Conservation (phyloP, 2,329 filamentous ascomycete species). For the Lojkania enalia region DNA sequence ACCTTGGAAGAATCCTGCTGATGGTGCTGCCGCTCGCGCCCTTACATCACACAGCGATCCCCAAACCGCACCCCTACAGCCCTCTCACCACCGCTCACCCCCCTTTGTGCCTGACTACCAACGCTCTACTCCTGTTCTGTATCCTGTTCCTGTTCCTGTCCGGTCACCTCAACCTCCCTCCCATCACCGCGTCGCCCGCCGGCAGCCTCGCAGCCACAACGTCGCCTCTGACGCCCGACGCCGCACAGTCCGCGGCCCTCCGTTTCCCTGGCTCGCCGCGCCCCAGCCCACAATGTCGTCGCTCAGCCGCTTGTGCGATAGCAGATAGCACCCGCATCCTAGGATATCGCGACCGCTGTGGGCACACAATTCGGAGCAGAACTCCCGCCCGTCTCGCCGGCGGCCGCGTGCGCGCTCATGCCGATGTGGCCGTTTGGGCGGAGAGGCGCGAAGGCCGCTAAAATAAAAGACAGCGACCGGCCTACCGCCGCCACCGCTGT, state of each 20-base stretch:
- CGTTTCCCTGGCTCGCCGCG: not conserved
- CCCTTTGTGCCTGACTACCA: not conserved
- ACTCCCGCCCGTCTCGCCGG: slow-evolving; percentile 8
- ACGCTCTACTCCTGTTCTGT: too few relatives aligned
- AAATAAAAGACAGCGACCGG: slow-evolving; percentile 41
- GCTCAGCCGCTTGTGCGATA: not conserved
- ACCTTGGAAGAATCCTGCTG: not conserved
- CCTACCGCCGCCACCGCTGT: slow-evolving; percentile 48
- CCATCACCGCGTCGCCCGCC: not conserved
- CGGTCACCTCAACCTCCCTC: not conserved
- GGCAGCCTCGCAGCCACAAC: not conserved
- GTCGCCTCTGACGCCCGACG: not conserved
- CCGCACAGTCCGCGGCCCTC: not conserved
- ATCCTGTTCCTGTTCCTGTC: too few relatives aligned
- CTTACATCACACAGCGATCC: slow-evolving; percentile 2
- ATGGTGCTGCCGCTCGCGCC: not conserved
- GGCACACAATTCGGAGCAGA: not conserved
- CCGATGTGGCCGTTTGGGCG: slow-evolving; percentile 83
- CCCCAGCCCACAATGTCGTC: not conserved
- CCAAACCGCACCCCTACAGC: not conserved
- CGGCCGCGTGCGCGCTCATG: slow-evolving; percentile 55
- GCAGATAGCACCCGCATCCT: slow-evolving; percentile 4
- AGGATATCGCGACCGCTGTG: not conserved
- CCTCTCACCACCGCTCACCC: not conserved
- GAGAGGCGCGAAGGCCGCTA: slow-evolving; percentile 68